phyloP scores from a whole-genome alignment of 257 asterid genomes.

The Ligustrum vulgare region DNA sequence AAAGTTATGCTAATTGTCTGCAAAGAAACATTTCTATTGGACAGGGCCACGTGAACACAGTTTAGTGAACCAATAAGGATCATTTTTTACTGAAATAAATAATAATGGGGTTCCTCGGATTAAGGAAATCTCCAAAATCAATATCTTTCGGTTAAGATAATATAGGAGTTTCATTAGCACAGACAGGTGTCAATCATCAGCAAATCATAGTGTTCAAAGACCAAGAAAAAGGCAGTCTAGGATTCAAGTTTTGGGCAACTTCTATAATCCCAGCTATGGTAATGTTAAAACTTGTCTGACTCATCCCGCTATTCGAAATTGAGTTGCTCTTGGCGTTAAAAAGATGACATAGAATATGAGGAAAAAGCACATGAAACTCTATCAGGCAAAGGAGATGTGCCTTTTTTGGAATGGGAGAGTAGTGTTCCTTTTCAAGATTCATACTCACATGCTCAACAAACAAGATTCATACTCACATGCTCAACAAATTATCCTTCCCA shows the following conservation, averaged over 20 bases:
- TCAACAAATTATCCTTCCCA: background rate
- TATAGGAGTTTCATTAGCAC: background rate
- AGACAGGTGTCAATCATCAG: slow-evolving; percentile 37
- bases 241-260: slow-evolving; percentile 16
- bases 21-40: slow-evolving; percentile 37
- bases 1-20: slow-evolving; percentile 18
- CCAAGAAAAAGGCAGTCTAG: slow-evolving; percentile 13
- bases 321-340: background rate
- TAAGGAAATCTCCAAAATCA: slow-evolving; percentile 26
- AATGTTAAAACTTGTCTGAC: slow-evolving; percentile 31
- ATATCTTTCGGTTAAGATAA: background rate
- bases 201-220: slow-evolving; percentile 23
- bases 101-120: slow-evolving; percentile 30
- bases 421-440: slow-evolving; percentile 25
- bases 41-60: slow-evolving; percentile 44
- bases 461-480: slow-evolving; percentile 29
- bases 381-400: slow-evolving; percentile 21
- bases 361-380: slow-evolving; percentile 19
- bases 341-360: slow-evolving; percentile 7
- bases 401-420: slow-evolving; percentile 32
- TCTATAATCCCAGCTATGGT: slow-evolving; percentile 17
- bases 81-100: slow-evolving; percentile 23
- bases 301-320: slow-evolving; percentile 17
- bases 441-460: slow-evolving; percentile 23
- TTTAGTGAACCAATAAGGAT: slow-evolving; percentile 40